phyloP scores from a whole-genome alignment of 352 stramenopile species.

The Phytophthora meadii region DNA sequence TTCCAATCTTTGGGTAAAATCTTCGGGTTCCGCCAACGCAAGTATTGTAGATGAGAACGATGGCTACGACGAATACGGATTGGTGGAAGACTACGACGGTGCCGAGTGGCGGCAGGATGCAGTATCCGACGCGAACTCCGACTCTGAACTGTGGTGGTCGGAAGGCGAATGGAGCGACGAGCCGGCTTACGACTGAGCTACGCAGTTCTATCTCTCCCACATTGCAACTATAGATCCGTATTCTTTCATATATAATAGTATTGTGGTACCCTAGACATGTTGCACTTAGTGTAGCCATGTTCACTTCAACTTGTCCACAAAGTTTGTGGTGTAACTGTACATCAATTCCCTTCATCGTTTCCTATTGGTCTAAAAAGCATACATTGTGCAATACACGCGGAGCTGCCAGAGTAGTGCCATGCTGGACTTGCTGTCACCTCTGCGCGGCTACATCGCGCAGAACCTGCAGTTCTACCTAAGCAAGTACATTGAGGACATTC shows the following conservation, averaged over 20 bases:
- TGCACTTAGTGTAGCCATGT: conserved; percentile 9
- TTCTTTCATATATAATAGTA: conserved; percentile 18
- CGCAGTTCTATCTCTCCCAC: not conserved
- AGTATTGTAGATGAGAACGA: conserved; percentile 36
- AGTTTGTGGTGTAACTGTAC: not conserved
- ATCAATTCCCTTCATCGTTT: not conserved
- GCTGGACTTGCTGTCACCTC: conserved; percentile 87
- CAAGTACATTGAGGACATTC: conserved; percentile 92
- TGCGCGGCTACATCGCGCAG: conserved; percentile 88
- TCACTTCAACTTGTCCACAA: conserved; percentile 16
- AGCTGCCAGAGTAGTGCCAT: conserved; percentile 33
- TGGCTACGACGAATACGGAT: conserved; percentile 43
- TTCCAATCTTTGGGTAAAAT: conserved; percentile 18
- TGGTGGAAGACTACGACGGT: conserved; percentile 37
- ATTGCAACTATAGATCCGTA: conserved; percentile 10
- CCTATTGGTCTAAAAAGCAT: conserved; percentile 15
- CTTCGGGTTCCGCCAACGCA: not conserved
- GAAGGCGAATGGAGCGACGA: conserved; percentile 40
- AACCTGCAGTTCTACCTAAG: conserved; percentile 89
- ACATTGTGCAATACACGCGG: conserved; percentile 15
- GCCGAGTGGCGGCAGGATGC: conserved; percentile 27
- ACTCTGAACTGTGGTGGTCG: conserved; percentile 38
- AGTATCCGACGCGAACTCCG: conserved; percentile 30
- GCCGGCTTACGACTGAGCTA: conserved; percentile 21
- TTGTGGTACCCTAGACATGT: not conserved